These are phyloP conservation scores for Pseudocercospora eumusae DNA, from an alignment of 2,329 filamentous ascomycete genomes.

Conservation along the genomic window DNA sequence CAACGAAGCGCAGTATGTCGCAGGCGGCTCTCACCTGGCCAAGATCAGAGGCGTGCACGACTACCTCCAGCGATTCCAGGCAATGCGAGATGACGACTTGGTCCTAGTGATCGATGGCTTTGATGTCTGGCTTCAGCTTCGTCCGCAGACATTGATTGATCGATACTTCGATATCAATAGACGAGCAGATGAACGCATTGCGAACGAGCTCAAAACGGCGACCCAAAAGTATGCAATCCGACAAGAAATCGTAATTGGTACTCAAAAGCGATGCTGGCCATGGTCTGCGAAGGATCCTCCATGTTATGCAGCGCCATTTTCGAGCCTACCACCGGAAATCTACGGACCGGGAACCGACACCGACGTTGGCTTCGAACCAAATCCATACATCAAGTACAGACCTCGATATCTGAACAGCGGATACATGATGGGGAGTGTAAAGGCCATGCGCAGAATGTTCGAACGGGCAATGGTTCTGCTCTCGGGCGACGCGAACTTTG, in stretches of 20 bases:
- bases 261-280: slow-evolving; percentile 56
- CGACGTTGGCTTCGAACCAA: slow-evolving; percentile 46
- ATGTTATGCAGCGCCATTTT: slow-evolving; percentile 57
- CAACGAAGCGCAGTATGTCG: slow-evolving; percentile 23
- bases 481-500: slow-evolving; percentile 29
- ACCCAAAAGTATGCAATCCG: slow-evolving; percentile 44
- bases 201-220: slow-evolving; percentile 35
- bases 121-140: slow-evolving; percentile 66
- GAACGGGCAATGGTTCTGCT: slow-evolving; percentile 39
- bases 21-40: slow-evolving; percentile 39
- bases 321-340: slow-evolving; percentile 52
- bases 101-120: slow-evolving; percentile 65
- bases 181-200: slow-evolving; percentile 49
- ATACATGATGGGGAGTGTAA: slow-evolving; percentile 30
- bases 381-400: slow-evolving; percentile 43
- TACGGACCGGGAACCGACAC: slow-evolving; percentile 52
- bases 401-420: slow-evolving; percentile 45
- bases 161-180: slow-evolving; percentile 45
- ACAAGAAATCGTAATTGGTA: slow-evolving; percentile 59
- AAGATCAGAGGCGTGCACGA: slow-evolving; percentile 35
- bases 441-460: slow-evolving; percentile 35
- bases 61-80: slow-evolving; percentile 28
- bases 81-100: slow-evolving; percentile 51
- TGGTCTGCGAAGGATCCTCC: slow-evolving; percentile 47
- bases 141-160: slow-evolving; percentile 60